Conservation (phyloP, 1,139 yeast genomes). For the Pichia sp. region DNA sequence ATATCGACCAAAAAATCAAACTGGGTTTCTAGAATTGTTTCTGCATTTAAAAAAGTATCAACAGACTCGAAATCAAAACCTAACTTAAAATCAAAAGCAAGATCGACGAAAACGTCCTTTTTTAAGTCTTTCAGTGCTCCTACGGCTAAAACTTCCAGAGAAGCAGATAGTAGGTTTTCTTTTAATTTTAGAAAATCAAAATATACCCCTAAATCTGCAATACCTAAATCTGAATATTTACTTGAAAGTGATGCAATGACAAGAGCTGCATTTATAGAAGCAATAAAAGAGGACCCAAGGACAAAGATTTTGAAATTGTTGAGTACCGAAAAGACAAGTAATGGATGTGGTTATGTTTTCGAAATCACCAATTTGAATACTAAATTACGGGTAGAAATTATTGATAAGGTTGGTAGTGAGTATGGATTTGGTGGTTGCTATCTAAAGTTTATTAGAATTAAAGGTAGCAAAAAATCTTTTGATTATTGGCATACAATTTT, state of each 20-base stretch:
- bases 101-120: background rate
- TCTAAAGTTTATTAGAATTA: constrained; percentile 19
- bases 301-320: constrained; percentile 5
- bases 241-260: constrained; percentile 19
- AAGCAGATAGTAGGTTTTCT: constrained; percentile 1
- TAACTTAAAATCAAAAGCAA: background rate
- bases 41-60: constrained; percentile 5
- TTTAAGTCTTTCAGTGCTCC: background rate
- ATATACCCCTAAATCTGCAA: constrained; percentile 1
- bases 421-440: constrained; percentile 30
- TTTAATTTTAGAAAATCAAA: constrained; percentile 7
- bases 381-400: constrained; percentile 16
- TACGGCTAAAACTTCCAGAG: background rate
- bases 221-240: constrained; percentile 8
- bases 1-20: constrained; percentile 15
- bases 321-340: background rate
- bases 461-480: constrained; percentile 18
- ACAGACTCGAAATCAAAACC: too few relatives aligned
- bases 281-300: constrained; percentile 2
- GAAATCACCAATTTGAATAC: constrained; percentile 5
- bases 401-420: constrained; percentile 26
- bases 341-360: constrained; percentile 7
- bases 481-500: constrained; percentile 20
- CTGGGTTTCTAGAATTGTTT: constrained; percentile 23
- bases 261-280: constrained; percentile 5